These are phyloP conservation scores for Colletotrichum sp. DNA, from an alignment of 2,329 filamentous ascomycete species.

Conservation along the genomic window DNA sequence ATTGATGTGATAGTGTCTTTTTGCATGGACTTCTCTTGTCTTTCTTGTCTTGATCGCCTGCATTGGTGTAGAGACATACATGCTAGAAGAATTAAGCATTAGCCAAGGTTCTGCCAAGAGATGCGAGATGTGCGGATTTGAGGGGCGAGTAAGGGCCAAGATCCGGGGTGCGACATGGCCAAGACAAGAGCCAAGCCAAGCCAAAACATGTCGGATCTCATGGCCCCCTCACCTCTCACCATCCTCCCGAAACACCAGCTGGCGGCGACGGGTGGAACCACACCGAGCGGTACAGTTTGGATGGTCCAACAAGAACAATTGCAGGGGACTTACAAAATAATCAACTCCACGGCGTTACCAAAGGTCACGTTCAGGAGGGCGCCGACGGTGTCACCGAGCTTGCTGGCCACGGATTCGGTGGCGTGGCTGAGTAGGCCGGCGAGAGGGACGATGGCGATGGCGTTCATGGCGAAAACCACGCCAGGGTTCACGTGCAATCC, in stretches of 20 bases:
- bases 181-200: conserved; percentile 9
- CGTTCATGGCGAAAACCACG: conserved; percentile 75
- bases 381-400: conserved; percentile 75
- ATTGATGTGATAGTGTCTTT: conserved; percentile 57
- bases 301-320: not conserved
- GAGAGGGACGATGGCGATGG: conserved; percentile 76
- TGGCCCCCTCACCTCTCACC: conserved; percentile 6
- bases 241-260: not conserved
- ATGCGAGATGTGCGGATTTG: not conserved
- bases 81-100: conserved; percentile 38
- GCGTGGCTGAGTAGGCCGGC: conserved; percentile 75
- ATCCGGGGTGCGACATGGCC: conserved; percentile 10
- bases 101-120: conserved; percentile 17
- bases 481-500: conserved; percentile 55
- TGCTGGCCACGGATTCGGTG: conserved; percentile 75
- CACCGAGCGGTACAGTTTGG: not conserved
- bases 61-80: conserved; percentile 53
- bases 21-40: conserved; percentile 27
- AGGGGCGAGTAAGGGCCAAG: not conserved
- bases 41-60: conserved; percentile 32
- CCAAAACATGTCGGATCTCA: not conserved
- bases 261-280: not conserved
- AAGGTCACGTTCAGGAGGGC: conserved; percentile 79
- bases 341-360: conserved; percentile 80
- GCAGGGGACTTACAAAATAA: conserved; percentile 66